phyloP scores from a whole-genome alignment of 768 basidiomycete genomes.

The Chalciporus piperatus region DNA sequence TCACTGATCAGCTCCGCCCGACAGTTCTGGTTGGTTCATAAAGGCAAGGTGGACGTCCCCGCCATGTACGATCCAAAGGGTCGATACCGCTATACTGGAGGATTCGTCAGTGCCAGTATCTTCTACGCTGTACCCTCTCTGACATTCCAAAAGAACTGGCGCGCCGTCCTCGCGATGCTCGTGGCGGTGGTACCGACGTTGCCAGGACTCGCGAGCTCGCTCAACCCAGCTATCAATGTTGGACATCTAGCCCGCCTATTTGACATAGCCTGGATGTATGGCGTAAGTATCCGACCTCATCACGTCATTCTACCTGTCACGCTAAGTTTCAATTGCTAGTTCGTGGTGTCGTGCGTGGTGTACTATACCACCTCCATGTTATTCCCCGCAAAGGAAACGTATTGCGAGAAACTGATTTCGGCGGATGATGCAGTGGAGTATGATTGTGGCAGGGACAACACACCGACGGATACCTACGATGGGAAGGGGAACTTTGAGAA shows the following conservation, averaged over 20 bases:
- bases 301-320: not conserved
- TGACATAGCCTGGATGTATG: conserved; percentile 76
- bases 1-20: not conserved
- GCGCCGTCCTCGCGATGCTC: conserved; percentile 65
- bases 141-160: conserved; percentile 62
- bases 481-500: conserved; percentile 6
- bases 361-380: conserved; percentile 30
- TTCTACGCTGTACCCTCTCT: not conserved
- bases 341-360: conserved; percentile 26
- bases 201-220: conserved; percentile 75
- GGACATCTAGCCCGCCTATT: conserved; percentile 60
- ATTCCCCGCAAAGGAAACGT: conserved; percentile 31
- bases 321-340: conserved; percentile 11
- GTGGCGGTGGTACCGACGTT: conserved; percentile 67
- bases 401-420: conserved; percentile 26
- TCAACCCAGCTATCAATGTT: conserved; percentile 63
- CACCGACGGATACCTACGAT: not conserved
- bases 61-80: conserved; percentile 81
- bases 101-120: conserved; percentile 47
- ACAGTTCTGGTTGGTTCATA: conserved; percentile 79
- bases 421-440: conserved; percentile 21
- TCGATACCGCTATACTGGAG: conserved; percentile 73
- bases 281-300: conserved; percentile 44
- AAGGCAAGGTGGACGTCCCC: conserved; percentile 71
- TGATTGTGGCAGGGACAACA: not conserved